Base-by-base conservation (phyloP, 148 eudicot genomes). In the Beta vulgaris region DNA sequence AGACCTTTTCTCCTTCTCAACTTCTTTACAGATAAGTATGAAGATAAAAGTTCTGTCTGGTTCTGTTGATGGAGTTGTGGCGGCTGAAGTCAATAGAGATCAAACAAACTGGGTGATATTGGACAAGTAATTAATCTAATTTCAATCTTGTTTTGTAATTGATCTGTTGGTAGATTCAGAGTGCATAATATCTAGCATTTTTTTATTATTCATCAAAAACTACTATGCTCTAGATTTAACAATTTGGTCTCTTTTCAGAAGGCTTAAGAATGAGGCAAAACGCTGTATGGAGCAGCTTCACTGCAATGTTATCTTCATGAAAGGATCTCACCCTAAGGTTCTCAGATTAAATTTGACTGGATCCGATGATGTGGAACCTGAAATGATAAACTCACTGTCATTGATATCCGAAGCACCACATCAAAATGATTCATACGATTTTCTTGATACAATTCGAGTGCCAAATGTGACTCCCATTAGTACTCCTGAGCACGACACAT, bases 381-480 rank as follows among this genome's bases (percentile, higher is more conserved):
- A 85, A 63, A 72, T 75, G 60, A 61, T 76, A 42, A 57, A 46
- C 59, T 54, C 77, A 46, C 68, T 66, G 49, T 76, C 73, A 39
- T 48, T 78, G 31, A 46, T 48, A 25, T 42, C 70, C 37, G 74
- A 73, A 73, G 61, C 76, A 18, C 78, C 78, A 32, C 28, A 65
- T 78, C 18, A 35, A 32, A 76, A 84, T 35, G 78, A 77, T 48
- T 59, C 82, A 18, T 53, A 71, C 42, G 82, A 77, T 32, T 61
- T 48, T 25, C 77, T 81, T 73, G 73, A 80, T 77, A 49, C 61
- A 55, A 83, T 72, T 44, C 78, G 80, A 66, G 97, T 85, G 34
- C 97, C 97, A 72, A 89, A 89, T 80, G 92, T 90, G 49, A 91
- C 97, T 59, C 95, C 95, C 35, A 85, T 70, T 25, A 84, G 91